Percentiles rank a stretch among this genome's conserved stretches.
These are phyloP conservation scores for Podila clonocystis DNA, from an alignment of 192 early-diverging fungal genomes.

Conservation along the genomic window DNA sequence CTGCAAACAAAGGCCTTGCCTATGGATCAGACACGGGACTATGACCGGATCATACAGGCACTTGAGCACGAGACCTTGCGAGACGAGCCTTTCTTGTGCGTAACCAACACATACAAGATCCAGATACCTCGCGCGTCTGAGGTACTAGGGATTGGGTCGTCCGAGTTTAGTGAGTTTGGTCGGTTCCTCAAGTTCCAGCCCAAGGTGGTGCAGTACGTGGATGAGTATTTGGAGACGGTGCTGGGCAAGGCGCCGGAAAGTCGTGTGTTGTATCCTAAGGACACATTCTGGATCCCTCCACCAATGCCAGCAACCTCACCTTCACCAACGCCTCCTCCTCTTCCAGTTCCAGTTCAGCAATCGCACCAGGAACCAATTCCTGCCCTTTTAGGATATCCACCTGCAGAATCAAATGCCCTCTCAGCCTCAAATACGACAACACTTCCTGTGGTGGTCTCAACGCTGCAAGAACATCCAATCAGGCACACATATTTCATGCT, in stretches of 20 bases:
- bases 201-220: neutral
- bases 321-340: neutral
- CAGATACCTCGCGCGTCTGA: neutral
- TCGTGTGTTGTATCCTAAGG: neutral
- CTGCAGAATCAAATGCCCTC: too few species aligned
- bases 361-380: too few species aligned
- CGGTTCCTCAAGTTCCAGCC: slow-evolving; percentile 7
- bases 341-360: too few species aligned
- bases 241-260: neutral
- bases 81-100: neutral
- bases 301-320: too few species aligned
- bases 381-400: too few species aligned
- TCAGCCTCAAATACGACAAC: neutral
- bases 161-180: slow-evolving; percentile 7
- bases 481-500: slow-evolving; percentile 12
- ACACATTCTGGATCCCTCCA: slow-evolving; percentile 8
- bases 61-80: neutral
- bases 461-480: neutral
- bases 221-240: slow-evolving; percentile 1
- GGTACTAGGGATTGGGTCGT: neutral
- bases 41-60: neutral
- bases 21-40: too few species aligned
- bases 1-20: too few species aligned
- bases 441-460: neutral
- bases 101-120: slow-evolving; percentile 17